These are phyloP conservation scores for Rhinocladiella similis DNA, from an alignment of 2,329 filamentous ascomycete species.

Conservation along the genomic window DNA sequence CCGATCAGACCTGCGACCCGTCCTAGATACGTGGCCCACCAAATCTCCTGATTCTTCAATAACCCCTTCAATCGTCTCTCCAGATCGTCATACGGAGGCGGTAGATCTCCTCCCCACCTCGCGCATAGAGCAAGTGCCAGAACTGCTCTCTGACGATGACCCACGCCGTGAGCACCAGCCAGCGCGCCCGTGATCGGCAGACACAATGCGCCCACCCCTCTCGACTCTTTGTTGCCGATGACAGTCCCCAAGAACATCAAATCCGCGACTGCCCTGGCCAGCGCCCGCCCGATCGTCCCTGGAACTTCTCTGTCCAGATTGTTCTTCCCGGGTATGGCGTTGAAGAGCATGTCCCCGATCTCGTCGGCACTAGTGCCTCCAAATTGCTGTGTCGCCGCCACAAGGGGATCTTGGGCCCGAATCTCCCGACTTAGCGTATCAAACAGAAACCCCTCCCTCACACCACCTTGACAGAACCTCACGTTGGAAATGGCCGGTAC, in stretches of 20 bases:
- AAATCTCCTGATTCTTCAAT: conserved; percentile 36
- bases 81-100: conserved; percentile 35
- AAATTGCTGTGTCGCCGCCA: conserved; percentile 59
- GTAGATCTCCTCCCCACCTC: conserved; percentile 33
- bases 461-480: conserved; percentile 84
- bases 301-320: conserved; percentile 31
- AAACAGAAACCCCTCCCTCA: conserved; percentile 80
- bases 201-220: conserved; percentile 35
- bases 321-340: conserved; percentile 41
- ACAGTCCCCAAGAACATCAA: conserved; percentile 35
- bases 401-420: conserved; percentile 66
- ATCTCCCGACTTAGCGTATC: conserved; percentile 54
- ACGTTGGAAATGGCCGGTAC: conserved; percentile 71
- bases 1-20: conserved; percentile 34
- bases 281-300: conserved; percentile 28
- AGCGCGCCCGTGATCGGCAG: conserved; percentile 37
- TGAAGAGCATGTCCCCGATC: conserved; percentile 51
- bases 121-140: conserved; percentile 37
- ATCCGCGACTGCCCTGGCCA: conserved; percentile 36
- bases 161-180: conserved; percentile 36
- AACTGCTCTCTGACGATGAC: conserved; percentile 36
- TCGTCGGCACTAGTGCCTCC: conserved; percentile 46
- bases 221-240: conserved; percentile 36
- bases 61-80: conserved; percentile 32
- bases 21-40: conserved; percentile 37